Evolutionary conservation across 2,329 filamentous ascomycete genomes (phyloP).

Genomic region (Fusarium subtropicale): DNA sequence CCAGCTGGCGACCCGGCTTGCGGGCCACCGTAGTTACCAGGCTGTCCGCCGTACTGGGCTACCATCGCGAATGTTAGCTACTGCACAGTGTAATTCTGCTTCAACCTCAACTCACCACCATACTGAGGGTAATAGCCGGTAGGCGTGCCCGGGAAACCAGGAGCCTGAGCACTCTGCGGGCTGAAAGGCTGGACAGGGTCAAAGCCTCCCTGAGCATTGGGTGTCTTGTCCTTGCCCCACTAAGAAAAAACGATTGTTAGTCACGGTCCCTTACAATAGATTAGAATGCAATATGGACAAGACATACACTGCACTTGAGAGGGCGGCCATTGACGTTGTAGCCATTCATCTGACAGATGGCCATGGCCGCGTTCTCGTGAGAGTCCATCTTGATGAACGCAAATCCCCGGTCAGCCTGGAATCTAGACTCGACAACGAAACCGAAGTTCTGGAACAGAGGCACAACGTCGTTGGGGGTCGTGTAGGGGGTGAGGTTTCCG

Average conservation of each 20-base stretch:
- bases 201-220: constrained; percentile 75
- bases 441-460: constrained; percentile 99
- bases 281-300: neutral
- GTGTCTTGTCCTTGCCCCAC: constrained; percentile 99
- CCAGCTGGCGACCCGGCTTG: constrained; percentile 71
- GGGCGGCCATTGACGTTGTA: constrained; percentile 98
- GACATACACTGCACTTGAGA: constrained; percentile 96
- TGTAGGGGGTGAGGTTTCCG: constrained; percentile 97
- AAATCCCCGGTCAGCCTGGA: constrained; percentile 97
- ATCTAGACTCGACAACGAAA: constrained; percentile 95
- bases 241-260: constrained; percentile 55
- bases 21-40: constrained; percentile 72
- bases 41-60: constrained; percentile 73
- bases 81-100: neutral
- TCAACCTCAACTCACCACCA: constrained; percentile 69
- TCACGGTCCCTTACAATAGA: neutral
- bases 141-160: constrained; percentile 81
- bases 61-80: constrained; percentile 46
- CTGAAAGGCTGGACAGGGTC: constrained; percentile 79
- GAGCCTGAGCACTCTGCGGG: constrained; percentile 79
- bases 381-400: constrained; percentile 99
- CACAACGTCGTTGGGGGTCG: constrained; percentile 95
- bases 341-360: constrained; percentile 96
- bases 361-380: constrained; percentile 98
- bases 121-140: constrained; percentile 92